Base-by-base conservation (phyloP, 164 flowering plant genomes). In the Vitis rotundifolia region DNA sequence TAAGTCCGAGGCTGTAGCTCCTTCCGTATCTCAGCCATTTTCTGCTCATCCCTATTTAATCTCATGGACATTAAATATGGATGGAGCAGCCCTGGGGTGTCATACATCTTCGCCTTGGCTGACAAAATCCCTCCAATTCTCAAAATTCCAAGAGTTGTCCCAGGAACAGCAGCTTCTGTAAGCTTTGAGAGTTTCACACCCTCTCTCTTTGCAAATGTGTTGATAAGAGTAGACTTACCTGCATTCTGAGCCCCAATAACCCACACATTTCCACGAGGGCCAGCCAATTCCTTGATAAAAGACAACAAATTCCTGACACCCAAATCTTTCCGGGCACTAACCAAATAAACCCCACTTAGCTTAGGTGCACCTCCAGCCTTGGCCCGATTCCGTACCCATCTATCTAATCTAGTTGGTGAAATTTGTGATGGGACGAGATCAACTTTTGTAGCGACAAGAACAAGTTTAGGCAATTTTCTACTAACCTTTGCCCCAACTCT, bases 201-300 rank as follows among this genome's bases (percentile, higher is more conserved):
- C 80, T 79, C 92, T 76, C 80, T 89, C 80, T 88, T 95, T 5
- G 97, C 86, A 70, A 95, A 82, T 49, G 88, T 83, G 82, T 95
- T 93, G 65, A 95, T 95, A 61, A 93, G 76, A 49, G 97, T 95
- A 51, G 99, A 93, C 69, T 95, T 95, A 1, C 98, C 97, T 0
- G 97, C 98, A 83, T 95, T 93, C 49, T 95, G 99, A 63, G 99
- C 94, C 54, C 99, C 97, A 70, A 95, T 83, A 53, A 95, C 91
- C 99, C 99, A 95, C 31, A 93, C 99, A 83, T 93, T 88, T 49
- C 99, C 97, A 66, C 97, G 84, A 57, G 97, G 99, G 60, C 98
- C 98, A 26, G 99, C 98, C 81, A 83, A 72, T 57, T 90, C 89
- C 81, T 90, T 95, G 53, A 95, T 74, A 68, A 82, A 88, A 4